Evolutionary conservation across 768 basidiomycete genomes (phyloP).

Genomic region (Phlegmacium glaucopus): DNA sequence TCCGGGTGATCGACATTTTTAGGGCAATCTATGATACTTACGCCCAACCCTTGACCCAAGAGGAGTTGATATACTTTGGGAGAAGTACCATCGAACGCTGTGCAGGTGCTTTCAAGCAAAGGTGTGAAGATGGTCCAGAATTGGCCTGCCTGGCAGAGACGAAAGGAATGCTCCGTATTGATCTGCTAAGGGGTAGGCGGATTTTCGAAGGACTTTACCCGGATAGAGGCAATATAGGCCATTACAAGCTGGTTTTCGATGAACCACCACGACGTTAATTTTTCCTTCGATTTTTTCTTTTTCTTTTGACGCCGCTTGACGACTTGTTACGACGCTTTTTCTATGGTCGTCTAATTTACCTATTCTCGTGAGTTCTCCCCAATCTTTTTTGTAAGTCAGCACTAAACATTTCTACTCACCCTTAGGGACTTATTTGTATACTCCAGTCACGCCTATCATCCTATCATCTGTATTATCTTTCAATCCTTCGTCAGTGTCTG

Average conservation of each 20-base stretch:
- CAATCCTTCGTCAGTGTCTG: too few relatives aligned
- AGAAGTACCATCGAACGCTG: conserved; percentile 32
- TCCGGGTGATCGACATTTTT: conserved; percentile 59
- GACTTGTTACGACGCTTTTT: background rate
- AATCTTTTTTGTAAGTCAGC: background rate
- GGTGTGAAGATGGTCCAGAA: conserved; percentile 42
- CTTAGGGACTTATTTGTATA: conserved; percentile 8
- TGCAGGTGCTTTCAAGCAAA: conserved; percentile 40
- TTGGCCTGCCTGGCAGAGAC: conserved; percentile 37
- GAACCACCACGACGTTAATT: conserved; percentile 9
- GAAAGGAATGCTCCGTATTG: conserved; percentile 53
- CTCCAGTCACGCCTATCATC: too few relatives aligned
- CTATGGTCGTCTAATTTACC: conserved; percentile 3
- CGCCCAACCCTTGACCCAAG: conserved; percentile 38
- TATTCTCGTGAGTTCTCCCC: too few relatives aligned
- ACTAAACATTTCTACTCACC: conserved; percentile 8
- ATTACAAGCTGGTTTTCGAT: conserved; percentile 17
- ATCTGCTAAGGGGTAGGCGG: conserved; percentile 48
- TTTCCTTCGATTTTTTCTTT: conserved; percentile 3
- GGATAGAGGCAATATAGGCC: conserved; percentile 7
- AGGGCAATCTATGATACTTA: conserved; percentile 51
- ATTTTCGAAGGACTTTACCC: conserved; percentile 51
- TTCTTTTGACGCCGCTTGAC: conserved; percentile 1
- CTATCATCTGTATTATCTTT: too few relatives aligned
- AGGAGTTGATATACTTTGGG: conserved; percentile 33